Conservation (phyloP, 306 rosid species). For the Canavalia gladiata region DNA sequence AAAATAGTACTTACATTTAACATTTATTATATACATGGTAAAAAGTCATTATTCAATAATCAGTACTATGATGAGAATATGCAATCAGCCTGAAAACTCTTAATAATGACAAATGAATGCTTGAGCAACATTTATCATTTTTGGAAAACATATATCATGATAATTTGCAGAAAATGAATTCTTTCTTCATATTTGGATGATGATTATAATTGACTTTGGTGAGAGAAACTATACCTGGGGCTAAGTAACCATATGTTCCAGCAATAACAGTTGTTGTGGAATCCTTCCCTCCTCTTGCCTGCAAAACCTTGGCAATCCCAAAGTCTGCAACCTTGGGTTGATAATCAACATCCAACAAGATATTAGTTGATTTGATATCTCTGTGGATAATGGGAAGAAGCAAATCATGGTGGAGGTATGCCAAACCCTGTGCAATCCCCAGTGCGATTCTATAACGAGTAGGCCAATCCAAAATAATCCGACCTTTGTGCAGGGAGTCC, state of each 20-base stretch:
- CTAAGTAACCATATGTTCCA: constrained; percentile 93
- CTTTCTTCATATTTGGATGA: neutral
- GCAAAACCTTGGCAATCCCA: constrained; percentile 97
- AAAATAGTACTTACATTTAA: neutral
- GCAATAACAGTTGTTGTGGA: constrained; percentile 90
- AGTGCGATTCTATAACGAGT: constrained; percentile 84
- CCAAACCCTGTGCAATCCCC: constrained; percentile 89
- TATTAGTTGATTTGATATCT: constrained; percentile 91
- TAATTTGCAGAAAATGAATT: neutral
- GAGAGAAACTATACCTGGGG: constrained; percentile 75
- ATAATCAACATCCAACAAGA: constrained; percentile 81
- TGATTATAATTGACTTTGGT: constrained; percentile 25
- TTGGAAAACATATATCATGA: constrained; percentile 3
- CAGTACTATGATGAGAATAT: constrained; percentile 19
- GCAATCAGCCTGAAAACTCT: neutral
- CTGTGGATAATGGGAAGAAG: constrained; percentile 82
- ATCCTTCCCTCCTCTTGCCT: constrained; percentile 87
- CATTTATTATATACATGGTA: neutral
- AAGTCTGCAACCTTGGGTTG: constrained; percentile 96
- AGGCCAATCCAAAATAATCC: constrained; percentile 86
- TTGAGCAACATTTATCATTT: constrained; percentile 16
- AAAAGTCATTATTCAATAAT: constrained; percentile 8
- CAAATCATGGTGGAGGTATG: constrained; percentile 96
- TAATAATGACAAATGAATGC: constrained; percentile 6
- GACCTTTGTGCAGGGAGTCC: constrained; percentile 89